Evolutionary conservation across 306 rosid genomes (phyloP), one percentile per base, ranked within the genome.

Genomic region (Astragalus glycyphyllos): DNA sequence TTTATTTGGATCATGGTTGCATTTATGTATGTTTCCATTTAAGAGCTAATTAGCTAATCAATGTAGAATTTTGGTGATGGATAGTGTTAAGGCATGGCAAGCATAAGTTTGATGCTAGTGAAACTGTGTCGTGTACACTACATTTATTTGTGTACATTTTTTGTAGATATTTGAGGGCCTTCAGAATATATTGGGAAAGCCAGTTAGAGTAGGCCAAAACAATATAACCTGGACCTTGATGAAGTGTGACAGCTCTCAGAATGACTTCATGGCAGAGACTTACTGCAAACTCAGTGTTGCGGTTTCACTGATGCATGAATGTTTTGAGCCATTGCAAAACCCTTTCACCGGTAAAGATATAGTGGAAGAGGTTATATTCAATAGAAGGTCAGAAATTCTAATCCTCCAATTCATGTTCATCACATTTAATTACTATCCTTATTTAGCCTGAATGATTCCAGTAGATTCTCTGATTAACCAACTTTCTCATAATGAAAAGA

Each of bases 291-390:
- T 94, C 45, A 86, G 72, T 80, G 85, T 90, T 65, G 96, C 97
- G 23, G 89, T 94, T 72, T 81, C 77, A 1, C 88, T 94, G 82
- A 87, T 94, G 87, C 97, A 90, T 26, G 97, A 89, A 71, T 89
- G 96, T 73, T 94, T 94, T 53, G 87, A 87, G 82, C 94, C 97
- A 6, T 76, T 90, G 16, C 45, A 79, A 77, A 96, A 87, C 62
- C 76, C 85, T 65, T 71, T 56, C 49, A 80, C 98, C 0, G 20
- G 37, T 10, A 82, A 83, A 58, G 95, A 94, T 87, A 78, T 90
- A 6, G 69, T 84, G 12, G 95, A 88, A 71, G 96, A 94, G 12
- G 78, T 89, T 54, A 59, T 90, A 42, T 90, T 89, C 70, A 83
- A 84, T 72, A 77, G 83, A 77, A 58, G 88, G 97, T 88, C n/a